phyloP scores from a whole-genome alignment of 192 early-diverging fungal species.

The Kappamyces sp. region DNA sequence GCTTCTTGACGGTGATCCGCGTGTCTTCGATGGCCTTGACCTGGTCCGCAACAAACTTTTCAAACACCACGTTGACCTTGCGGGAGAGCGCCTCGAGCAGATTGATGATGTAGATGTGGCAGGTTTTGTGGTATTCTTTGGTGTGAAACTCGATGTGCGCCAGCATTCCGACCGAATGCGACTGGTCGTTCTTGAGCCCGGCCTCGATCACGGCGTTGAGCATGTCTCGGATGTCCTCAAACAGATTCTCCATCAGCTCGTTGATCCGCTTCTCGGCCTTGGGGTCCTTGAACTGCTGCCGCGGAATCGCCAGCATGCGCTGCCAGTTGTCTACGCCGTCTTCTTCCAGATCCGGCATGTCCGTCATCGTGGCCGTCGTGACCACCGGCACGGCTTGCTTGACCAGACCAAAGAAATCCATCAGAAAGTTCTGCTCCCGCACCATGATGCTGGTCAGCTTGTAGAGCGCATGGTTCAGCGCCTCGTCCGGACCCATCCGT shows the following conservation, averaged over 20 bases:
- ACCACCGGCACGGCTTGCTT: constrained; percentile 36
- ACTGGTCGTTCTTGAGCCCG: constrained; percentile 51
- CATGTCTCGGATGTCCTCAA: constrained; percentile 66
- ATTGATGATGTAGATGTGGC: constrained; percentile 63
- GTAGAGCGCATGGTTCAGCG: constrained; percentile 54
- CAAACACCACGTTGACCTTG: constrained; percentile 65
- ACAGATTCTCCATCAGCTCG: constrained; percentile 73
- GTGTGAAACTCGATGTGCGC: constrained; percentile 64
- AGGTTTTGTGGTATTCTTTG: constrained; percentile 62
- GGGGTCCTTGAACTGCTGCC: constrained; percentile 59
- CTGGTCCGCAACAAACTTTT: constrained; percentile 78
- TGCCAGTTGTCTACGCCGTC: constrained; percentile 35
- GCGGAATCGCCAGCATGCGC: constrained; percentile 38
- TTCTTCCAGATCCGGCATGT: neutral
- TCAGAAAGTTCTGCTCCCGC: constrained; percentile 87
- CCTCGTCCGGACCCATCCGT: constrained; percentile 49
- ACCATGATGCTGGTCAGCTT: constrained; percentile 63
- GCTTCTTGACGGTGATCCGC: constrained; percentile 77
- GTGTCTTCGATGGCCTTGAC: constrained; percentile 85
- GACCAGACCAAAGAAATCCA: constrained; percentile 74
- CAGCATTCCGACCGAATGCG: constrained; percentile 74
- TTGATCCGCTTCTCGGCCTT: constrained; percentile 68
- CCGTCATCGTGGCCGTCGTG: constrained; percentile 1
- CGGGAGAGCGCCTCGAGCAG: constrained; percentile 62
- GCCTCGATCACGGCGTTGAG: constrained; percentile 61